Evolutionary conservation across 176 grass and related monocot species (phyloP), one percentile per base, ranked within the genome.

Genomic region (Aegilops longissima): DNA sequence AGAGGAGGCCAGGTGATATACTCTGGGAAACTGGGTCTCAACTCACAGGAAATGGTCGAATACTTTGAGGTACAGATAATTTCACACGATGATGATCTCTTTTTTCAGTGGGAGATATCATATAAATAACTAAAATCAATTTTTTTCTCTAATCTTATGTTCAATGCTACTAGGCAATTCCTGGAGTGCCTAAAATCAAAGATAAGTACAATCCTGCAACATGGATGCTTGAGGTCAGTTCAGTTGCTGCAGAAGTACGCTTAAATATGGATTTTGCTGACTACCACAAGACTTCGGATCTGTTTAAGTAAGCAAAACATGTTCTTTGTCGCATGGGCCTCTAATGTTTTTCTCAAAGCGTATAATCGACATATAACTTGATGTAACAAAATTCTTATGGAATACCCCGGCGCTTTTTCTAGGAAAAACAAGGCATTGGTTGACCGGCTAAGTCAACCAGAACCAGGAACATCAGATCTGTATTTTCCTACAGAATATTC

Each of bases 1-100:
- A 94, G 94, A 90, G 97, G 97, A 74, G 97, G 97, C n/a, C 97
- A 99, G 80, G 92, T 99, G 24, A 99, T 99, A 73, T 94, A 94
- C 87, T 94, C 87, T 65, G 97, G 97, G 36, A 80, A 92, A 56
- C 78, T 99, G 73, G 97, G 97, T 9, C 84, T 80, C 69, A 91
- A 94, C 84, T 99, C 97, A 18, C 80, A 92, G 65, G 91, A 85
- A 85, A 96, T 99, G 91, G 90, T 99, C 74, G 90, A 91, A 45
- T 99, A 96, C 80, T 99, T 99, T 47, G 90, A 99, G 97, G 97
- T 99, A 80, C n/a, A 67, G 82, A 77, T 54, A 44, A 11, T 72
- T 91, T 61, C 21, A 80, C 64, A 73, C 33, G 23, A 35, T 61
- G 49, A 25, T 79, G 71, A 61, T 63, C 6, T 66, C 49, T 58